Evolutionary conservation across 192 early-diverging fungal species (phyloP).

Genomic region (Coemansia sp.): DNA sequence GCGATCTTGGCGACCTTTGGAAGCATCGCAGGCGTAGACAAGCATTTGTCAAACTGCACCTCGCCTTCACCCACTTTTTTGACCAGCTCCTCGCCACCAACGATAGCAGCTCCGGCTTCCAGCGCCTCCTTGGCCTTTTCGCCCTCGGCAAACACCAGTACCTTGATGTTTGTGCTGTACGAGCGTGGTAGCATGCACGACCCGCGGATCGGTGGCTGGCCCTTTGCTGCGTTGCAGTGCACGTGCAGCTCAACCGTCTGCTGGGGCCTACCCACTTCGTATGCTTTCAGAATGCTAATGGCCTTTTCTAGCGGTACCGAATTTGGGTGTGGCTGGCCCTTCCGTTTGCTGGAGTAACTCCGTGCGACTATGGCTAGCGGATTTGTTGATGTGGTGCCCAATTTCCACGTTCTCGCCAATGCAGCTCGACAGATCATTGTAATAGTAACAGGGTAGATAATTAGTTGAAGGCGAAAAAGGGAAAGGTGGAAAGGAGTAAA

Average conservation of each 20-base stretch:
- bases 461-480: neutral
- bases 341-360: slow-evolving; percentile 23
- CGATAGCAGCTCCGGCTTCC: slow-evolving; percentile 77
- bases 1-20: slow-evolving; percentile 88
- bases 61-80: slow-evolving; percentile 64
- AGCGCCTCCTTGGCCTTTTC: slow-evolving; percentile 79
- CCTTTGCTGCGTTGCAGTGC: slow-evolving; percentile 74
- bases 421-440: neutral
- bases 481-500: neutral
- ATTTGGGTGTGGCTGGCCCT: slow-evolving; percentile 47
- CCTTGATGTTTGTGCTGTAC: slow-evolving; percentile 47
- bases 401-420: neutral
- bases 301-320: slow-evolving; percentile 55
- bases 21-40: slow-evolving; percentile 89
- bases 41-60: slow-evolving; percentile 79
- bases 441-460: neutral
- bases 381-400: neutral
- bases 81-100: slow-evolving; percentile 88
- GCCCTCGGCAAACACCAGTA: slow-evolving; percentile 90
- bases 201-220: slow-evolving; percentile 78
- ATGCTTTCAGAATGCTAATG: slow-evolving; percentile 62
- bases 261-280: slow-evolving; percentile 67
- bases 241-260: slow-evolving; percentile 71
- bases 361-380: neutral
- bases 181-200: slow-evolving; percentile 73